These are phyloP conservation scores for Scheffersomyces spartinae DNA, from an alignment of 805 yeast genomes.

Conservation along the genomic window DNA sequence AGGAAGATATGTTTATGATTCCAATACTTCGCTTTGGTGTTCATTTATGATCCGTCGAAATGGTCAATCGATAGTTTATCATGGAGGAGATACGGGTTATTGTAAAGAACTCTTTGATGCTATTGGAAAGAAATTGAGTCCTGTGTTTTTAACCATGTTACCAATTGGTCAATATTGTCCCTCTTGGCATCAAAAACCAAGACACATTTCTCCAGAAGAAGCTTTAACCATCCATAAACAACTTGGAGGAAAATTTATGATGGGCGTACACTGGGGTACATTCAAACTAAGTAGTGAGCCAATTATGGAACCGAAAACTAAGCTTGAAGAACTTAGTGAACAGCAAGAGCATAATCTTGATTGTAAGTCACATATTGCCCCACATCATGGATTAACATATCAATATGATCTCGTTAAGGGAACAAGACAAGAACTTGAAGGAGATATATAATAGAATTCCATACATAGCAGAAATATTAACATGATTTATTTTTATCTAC, in stretches of 20 bases:
- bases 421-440: constrained; percentile 7
- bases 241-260: constrained; percentile 46
- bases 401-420: constrained; percentile 15
- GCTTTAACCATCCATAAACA: constrained; percentile 57
- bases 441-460: no score
- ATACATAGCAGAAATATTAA: no score
- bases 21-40: constrained; percentile 81
- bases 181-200: constrained; percentile 83
- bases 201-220: constrained; percentile 80
- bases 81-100: constrained; percentile 94
- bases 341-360: no score
- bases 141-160: constrained; percentile 47
- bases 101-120: constrained; percentile 57
- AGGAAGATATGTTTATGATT: constrained; percentile 70
- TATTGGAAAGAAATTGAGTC: constrained; percentile 49
- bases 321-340: constrained; percentile 40
- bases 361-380: no score
- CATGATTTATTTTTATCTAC: no score
- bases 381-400: constrained; percentile 31
- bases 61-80: constrained; percentile 65
- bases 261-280: constrained; percentile 97
- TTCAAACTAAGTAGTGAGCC: constrained; percentile 83
- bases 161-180: constrained; percentile 97
- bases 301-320: constrained; percentile 68
- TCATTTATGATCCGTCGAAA: constrained; percentile 63